Percentiles rank a stretch among this genome's conserved stretches.
These are phyloP conservation scores for Scortechinia acanthostroma DNA, from an alignment of 2,329 filamentous ascomycete genomes.

Conservation along the genomic window DNA sequence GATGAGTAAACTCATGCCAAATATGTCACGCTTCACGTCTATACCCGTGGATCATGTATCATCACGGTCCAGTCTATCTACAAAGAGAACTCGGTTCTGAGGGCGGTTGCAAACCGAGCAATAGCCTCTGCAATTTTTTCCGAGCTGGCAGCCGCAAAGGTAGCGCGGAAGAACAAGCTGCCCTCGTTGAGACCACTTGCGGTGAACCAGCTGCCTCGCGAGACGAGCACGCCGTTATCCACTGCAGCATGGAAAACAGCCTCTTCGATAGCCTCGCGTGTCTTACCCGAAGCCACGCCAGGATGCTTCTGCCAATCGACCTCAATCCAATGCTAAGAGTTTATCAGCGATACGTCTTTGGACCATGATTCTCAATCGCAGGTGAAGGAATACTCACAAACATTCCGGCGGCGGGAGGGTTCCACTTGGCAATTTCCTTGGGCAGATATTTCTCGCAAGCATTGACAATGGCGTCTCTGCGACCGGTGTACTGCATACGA, in stretches of 20 bases:
- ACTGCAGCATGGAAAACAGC: slow-evolving; percentile 77
- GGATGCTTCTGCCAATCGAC: background rate
- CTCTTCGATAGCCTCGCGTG: slow-evolving; percentile 54
- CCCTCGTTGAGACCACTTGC: slow-evolving; percentile 50
- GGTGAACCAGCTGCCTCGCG: slow-evolving; percentile 84
- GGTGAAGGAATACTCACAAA: slow-evolving; percentile 12
- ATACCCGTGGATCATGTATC: no score
- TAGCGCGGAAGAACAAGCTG: slow-evolving; percentile 80
- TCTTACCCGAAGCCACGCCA: background rate
- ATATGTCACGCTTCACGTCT: no score
- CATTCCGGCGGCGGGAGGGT: slow-evolving; percentile 12
- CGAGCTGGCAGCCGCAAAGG: slow-evolving; percentile 74
- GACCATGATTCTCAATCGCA: no score
- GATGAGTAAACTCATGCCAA: no score
- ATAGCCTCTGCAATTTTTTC: slow-evolving; percentile 69
- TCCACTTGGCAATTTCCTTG: slow-evolving; percentile 10
- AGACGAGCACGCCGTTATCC: slow-evolving; percentile 71
- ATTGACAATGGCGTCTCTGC: slow-evolving; percentile 11
- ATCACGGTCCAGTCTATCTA: slow-evolving; percentile 1
- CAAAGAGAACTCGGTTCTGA: slow-evolving; percentile 51
- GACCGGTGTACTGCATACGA: slow-evolving; percentile 11
- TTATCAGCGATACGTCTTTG: no score
- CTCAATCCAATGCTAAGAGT: no score
- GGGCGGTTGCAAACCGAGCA: slow-evolving; percentile 66
- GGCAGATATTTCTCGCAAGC: slow-evolving; percentile 16